These are phyloP conservation scores for Kwoniella heveanensis DNA, from an alignment of 768 basidiomycete genomes.

Conservation along the genomic window DNA sequence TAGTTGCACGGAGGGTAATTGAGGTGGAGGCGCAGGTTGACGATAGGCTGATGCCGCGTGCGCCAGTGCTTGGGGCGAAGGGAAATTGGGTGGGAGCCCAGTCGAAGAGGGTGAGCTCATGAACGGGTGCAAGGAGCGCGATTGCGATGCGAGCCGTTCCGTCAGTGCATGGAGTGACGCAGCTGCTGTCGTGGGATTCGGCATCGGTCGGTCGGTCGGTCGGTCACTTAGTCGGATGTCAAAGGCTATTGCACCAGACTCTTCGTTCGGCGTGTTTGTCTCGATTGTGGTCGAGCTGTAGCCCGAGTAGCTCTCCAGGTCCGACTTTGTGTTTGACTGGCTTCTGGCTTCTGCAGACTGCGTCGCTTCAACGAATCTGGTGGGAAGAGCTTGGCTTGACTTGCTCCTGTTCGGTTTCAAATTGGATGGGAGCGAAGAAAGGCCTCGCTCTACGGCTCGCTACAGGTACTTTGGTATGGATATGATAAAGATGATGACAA, in stretches of 20 bases:
- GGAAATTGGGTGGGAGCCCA: conserved; percentile 26
- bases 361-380: not conserved
- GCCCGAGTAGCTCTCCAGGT: too few relatives aligned
- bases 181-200: conserved; percentile 30
- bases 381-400: not conserved
- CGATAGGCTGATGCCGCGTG: conserved; percentile 43
- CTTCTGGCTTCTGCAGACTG: too few relatives aligned
- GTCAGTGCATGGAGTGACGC: conserved; percentile 49
- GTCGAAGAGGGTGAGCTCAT: conserved; percentile 1
- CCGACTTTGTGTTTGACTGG: too few relatives aligned
- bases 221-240: too few relatives aligned
- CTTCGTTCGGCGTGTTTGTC: too few relatives aligned
- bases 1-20: conserved; percentile 43
- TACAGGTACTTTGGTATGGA: too few relatives aligned
- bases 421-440: too few relatives aligned
- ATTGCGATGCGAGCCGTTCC: conserved; percentile 48
- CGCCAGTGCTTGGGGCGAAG: conserved; percentile 35
- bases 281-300: too few relatives aligned
- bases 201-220: conserved; percentile 7
- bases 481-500: too few relatives aligned
- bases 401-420: not conserved
- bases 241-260: too few relatives aligned
- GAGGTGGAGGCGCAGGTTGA: conserved; percentile 50
- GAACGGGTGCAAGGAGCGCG: conserved; percentile 36
- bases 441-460: too few relatives aligned